phyloP scores from a whole-genome alignment of 345 rosid species.

The Odontarrhena argentea region DNA sequence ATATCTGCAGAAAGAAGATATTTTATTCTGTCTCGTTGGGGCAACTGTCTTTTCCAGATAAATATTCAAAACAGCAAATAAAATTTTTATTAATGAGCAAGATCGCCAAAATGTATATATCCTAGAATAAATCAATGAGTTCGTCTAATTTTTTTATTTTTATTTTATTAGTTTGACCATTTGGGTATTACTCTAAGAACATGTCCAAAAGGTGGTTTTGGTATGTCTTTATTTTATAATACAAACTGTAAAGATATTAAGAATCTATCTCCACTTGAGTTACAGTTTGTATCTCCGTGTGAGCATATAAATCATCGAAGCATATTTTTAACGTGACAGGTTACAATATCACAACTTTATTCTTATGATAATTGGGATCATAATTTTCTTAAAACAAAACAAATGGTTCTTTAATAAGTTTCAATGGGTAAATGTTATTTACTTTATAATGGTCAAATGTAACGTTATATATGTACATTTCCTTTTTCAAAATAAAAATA shows the following conservation, averaged over 20 bases:
- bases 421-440: too few relatives aligned
- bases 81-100: constrained; percentile 19
- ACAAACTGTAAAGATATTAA: constrained; percentile 37
- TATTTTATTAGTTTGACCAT: not conserved
- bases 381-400: not conserved
- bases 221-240: not conserved
- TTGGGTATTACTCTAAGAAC: not conserved
- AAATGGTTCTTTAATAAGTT: too few relatives aligned
- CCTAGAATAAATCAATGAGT: constrained; percentile 16
- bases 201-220: constrained; percentile 3
- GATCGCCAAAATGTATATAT: constrained; percentile 27
- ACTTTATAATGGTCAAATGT: too few relatives aligned
- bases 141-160: not conserved
- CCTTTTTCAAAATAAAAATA: too few relatives aligned
- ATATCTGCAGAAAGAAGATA: constrained; percentile 17
- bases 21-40: constrained; percentile 36
- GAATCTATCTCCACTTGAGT: constrained; percentile 11
- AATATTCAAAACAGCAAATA: constrained; percentile 24
- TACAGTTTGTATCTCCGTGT: constrained; percentile 2
- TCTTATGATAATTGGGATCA: not conserved
- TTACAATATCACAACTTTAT: constrained; percentile 15
- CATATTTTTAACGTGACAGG: constrained; percentile 8
- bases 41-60: constrained; percentile 31
- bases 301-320: not conserved
- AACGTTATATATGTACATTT: too few relatives aligned